phyloP scores from a whole-genome alignment of 129 eudicot species.

The Smallanthus sonchifolius region DNA sequence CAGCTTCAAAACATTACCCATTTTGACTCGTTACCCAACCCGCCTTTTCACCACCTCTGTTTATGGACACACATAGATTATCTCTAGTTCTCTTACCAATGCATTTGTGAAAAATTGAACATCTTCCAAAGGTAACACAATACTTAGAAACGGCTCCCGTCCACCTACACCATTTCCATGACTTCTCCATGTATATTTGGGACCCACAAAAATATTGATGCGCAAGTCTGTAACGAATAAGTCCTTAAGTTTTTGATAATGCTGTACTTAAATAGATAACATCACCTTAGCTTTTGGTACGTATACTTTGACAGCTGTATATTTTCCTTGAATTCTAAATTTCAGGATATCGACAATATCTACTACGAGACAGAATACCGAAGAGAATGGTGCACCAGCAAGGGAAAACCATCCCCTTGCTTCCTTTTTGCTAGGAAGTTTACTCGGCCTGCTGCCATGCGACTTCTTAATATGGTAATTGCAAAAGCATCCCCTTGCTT shows the following conservation, averaged over 20 bases:
- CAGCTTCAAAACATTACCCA: neutral
- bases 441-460: slow-evolving; percentile 87
- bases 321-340: neutral
- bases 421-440: slow-evolving; percentile 94
- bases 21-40: neutral
- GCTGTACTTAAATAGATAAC: neutral
- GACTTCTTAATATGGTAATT: slow-evolving; percentile 74
- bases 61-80: neutral
- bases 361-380: slow-evolving; percentile 85
- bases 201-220: neutral
- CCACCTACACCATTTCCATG: neutral
- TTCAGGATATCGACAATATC: slow-evolving; percentile 78
- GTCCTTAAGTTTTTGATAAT: neutral
- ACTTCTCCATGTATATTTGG: neutral
- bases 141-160: neutral
- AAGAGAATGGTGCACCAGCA: slow-evolving; percentile 96
- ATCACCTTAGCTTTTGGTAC: slow-evolving; percentile 13
- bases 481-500: neutral
- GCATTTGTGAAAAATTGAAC: neutral
- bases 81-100: neutral
- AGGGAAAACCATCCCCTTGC: slow-evolving; percentile 84
- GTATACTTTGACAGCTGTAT: neutral
- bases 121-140: neutral
- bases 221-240: neutral
- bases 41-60: neutral